Evolutionary conservation across 1,284 basidiomycete species (phyloP), one percentile per base, ranked within the genome.

Genomic region (Pseudozyma hubeiensis): DNA sequence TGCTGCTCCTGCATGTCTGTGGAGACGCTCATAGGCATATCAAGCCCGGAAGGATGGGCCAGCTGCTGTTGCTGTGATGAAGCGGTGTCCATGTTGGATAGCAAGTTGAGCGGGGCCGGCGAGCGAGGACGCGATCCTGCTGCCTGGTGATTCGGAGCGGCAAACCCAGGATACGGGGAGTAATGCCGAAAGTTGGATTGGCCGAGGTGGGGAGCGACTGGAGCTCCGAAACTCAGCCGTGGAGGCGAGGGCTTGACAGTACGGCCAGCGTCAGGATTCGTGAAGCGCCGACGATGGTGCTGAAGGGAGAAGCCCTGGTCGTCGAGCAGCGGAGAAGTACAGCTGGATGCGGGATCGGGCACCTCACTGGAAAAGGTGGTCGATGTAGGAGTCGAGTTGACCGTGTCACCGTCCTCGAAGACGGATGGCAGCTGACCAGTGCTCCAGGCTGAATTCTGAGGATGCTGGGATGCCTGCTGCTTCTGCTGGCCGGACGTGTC

Each of bases 401-500:
- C 24, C 13, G 10, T 33, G 19, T 64, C 60, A 33, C 61, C 53
- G 43, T 64, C 66, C 33, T 69, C 61, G 11, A 69, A 69, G 13
- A 64, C 66, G 35, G 66, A 69, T 3, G 66, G 66, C 7, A 69
- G 50, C 41, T 64, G 66, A 19, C 66, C 61, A 13, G 53, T 52
- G 5, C 30, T 53, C 60, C 61, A 69, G 9, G 49, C 34, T 5
- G 50, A 24, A 9, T 40, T 13, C 39, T 39, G 53, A 35, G 49
- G 48, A 33, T 35, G 56, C 11, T 41, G 29, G 11, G 40, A 29
- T 7, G 33, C 17, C 41, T 47, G 57, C 9, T 64, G 56, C 19
- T 40, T 19, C 24, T 40, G 52, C 19, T 44, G 39, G 33, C 56
- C 56, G 47, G 56, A 53, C 33, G 56, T 31, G 13, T 69, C 61